Evolutionary conservation across 257 asterid genomes (phyloP).

Genomic region (Solanum gracilifrons): DNA sequence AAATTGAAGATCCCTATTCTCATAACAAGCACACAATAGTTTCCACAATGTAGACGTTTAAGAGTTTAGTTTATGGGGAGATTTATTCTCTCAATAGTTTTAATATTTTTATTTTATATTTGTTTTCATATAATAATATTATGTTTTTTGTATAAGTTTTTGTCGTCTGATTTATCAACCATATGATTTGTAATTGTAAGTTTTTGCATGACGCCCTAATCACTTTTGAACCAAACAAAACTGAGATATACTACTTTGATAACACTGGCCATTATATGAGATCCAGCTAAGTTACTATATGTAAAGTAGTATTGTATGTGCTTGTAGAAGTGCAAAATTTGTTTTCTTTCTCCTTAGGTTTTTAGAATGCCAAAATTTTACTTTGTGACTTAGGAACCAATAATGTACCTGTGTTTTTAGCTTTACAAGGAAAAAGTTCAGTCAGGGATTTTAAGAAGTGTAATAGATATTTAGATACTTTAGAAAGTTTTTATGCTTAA

Average conservation of each 20-base stretch:
- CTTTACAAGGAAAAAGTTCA: background rate
- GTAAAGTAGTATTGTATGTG: background rate
- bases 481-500: background rate
- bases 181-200: too few species aligned
- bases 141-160: too few species aligned
- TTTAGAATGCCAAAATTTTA: background rate
- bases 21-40: too few species aligned
- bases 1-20: too few species aligned
- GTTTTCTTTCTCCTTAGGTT: background rate
- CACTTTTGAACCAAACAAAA: background rate
- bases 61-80: too few species aligned
- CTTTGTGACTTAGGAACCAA: background rate
- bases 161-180: too few species aligned
- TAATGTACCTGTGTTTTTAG: background rate
- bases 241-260: background rate
- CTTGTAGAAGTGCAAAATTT: background rate
- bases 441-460: background rate
- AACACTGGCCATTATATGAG: background rate
- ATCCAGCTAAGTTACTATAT: background rate
- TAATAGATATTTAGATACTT: background rate
- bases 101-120: too few species aligned
- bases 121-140: too few species aligned
- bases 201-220: too few species aligned
- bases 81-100: too few species aligned
- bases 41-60: too few species aligned